These are phyloP conservation scores for Pseudogymnoascus sp. DNA, from an alignment of 2,329 filamentous ascomycete species.

Conservation along the genomic window DNA sequence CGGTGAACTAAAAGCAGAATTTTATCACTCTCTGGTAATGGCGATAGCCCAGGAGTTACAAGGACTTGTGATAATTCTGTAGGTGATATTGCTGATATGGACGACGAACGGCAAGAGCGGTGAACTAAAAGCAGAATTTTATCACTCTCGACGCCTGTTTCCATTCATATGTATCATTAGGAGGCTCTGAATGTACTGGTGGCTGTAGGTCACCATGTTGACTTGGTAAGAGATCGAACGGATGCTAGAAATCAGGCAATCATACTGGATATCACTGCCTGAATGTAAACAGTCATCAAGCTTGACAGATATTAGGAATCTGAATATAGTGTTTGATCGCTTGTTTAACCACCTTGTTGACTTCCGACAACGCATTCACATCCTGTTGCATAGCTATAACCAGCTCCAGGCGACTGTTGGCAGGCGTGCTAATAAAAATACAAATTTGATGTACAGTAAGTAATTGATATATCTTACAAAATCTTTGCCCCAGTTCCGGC, in stretches of 20 bases:
- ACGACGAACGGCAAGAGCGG: neutral
- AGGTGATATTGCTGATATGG: neutral
- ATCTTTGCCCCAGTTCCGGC: conserved; percentile 45
- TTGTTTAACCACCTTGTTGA: neutral
- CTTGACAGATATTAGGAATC: neutral
- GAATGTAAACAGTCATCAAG: neutral
- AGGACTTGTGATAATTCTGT: neutral
- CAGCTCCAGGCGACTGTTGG: neutral
- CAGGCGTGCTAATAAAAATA: neutral
- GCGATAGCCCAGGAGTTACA: neutral
- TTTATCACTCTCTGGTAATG: neutral
- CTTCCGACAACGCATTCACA: neutral
- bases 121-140: neutral
- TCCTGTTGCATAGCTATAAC: neutral
- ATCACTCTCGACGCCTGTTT: neutral
- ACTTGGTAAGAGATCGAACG: neutral
- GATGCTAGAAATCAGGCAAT: neutral
- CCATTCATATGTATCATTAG: neutral
- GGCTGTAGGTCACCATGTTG: neutral
- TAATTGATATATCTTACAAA: conserved; percentile 20
- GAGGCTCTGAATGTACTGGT: neutral
- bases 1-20: neutral
- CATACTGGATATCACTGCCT: neutral
- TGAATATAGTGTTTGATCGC: neutral
- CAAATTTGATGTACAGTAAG: neutral